Evolutionary conservation across 1,284 basidiomycete species (phyloP), one percentile per base, ranked within the genome.

Genomic region (Ganoderma boninense): DNA sequence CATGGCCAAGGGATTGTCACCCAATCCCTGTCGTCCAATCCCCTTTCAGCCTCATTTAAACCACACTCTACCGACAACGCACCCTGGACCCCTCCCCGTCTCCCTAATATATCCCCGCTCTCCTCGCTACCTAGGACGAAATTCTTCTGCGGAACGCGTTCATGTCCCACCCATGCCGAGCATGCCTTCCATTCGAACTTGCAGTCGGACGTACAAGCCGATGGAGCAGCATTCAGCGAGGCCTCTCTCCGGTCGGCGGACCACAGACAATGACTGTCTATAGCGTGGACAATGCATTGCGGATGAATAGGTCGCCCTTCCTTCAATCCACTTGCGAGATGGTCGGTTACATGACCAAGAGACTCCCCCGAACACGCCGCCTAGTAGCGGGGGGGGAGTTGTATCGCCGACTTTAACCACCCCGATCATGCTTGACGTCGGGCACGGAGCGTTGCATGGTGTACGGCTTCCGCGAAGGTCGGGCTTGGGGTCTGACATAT

Each of bases 1-100:
- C 60, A 26, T 42, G 38, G 35, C 14, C 4, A 38, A 20, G 23
- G 14, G 13, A 44, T 43, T 62, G 23, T n/a, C 11, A 26, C 23
- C 60, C 60, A 62, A 62, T 62, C 42, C 60, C 35, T 23, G 38
- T 42, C 13, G 59, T 35, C 38, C 38, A 57, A 57, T 57, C 32
- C 32, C 29, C 8, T 4, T 14, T 57, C 54, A 57, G 54, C 54
- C 32, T 16, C 40, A 1, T 13, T 40, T 38, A 40, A 61, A 42
- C n/a, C 59, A 61, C 40, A 35, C 10, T 10, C 38, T 4, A 8
- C 38, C 38, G 10, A 8, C 38, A 8, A 10, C 11, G 4, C 38
- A 10, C 38, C 32, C 32, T 5, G 32, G 32, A 32, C 32, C 2
- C 32, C 32, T 32, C 54, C 32, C 8, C 54, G 8, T 4, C 13